Conservation (phyloP, 2,329 filamentous ascomycete genomes). For the Trichoderma asperellum region DNA sequence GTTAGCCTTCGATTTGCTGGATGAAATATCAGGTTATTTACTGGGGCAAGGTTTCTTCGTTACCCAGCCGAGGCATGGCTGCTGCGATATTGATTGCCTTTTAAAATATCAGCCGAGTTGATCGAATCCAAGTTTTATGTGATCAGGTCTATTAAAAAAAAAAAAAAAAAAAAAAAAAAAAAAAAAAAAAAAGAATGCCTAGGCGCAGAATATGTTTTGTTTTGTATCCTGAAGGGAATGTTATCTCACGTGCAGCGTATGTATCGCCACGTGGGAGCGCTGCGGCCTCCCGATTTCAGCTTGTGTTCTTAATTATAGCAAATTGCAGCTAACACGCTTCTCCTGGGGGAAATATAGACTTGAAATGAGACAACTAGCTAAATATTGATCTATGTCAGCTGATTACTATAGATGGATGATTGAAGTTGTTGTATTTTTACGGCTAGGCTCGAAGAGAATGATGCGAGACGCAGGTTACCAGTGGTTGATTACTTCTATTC, state of each 20-base stretch:
- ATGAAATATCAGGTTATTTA: background rate
- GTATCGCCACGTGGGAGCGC: slow-evolving; percentile 1
- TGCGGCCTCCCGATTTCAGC: background rate
- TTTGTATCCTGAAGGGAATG: background rate
- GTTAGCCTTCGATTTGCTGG: background rate
- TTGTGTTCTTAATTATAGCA: background rate
- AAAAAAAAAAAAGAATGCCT: background rate
- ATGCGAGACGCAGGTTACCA: background rate
- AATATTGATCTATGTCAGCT: background rate
- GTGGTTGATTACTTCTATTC: background rate
- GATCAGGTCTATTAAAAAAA: background rate
- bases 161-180: background rate
- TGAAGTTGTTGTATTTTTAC: background rate
- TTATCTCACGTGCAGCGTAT: slow-evolving; percentile 5
- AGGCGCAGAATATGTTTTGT: background rate
- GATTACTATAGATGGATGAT: background rate
- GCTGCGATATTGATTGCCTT: background rate
- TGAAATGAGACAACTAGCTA: background rate
- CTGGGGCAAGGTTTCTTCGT: background rate
- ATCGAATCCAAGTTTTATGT: background rate
- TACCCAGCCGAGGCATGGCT: background rate
- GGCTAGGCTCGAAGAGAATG: background rate
- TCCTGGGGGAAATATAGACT: background rate
- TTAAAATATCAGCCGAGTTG: background rate
- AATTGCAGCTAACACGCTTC: background rate